Evolutionary conservation across 2,329 filamentous ascomycete species (phyloP).

Genomic region (Pseudocercospora fijiensis): DNA sequence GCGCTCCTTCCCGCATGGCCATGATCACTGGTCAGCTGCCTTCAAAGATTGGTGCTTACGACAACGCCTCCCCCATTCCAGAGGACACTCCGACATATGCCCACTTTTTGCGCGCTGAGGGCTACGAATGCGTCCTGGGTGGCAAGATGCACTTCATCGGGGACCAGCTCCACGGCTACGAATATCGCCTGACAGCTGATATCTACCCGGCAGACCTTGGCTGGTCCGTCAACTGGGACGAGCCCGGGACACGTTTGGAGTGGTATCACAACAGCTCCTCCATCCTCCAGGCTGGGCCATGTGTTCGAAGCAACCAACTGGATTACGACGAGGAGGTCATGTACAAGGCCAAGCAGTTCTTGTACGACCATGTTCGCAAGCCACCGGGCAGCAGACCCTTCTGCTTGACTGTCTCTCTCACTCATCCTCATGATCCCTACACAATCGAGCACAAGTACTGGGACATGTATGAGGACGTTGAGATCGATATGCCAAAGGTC

Average conservation of each 20-base stretch:
- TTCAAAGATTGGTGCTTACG: constrained; percentile 86
- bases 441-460: constrained; percentile 92
- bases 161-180: constrained; percentile 91
- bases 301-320: constrained; percentile 88
- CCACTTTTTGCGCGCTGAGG: constrained; percentile 79
- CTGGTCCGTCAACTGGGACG: constrained; percentile 95
- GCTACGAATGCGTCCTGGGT: constrained; percentile 86
- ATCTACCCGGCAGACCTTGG: constrained; percentile 94
- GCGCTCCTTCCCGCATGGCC: constrained; percentile 88
- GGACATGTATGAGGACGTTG: constrained; percentile 85
- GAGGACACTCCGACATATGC: constrained; percentile 88
- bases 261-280: constrained; percentile 98
- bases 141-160: constrained; percentile 98
- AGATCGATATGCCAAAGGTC: constrained; percentile 79
- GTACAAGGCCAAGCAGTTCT: constrained; percentile 83
- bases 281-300: constrained; percentile 83
- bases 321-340: constrained; percentile 97
- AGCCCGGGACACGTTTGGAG: constrained; percentile 77
- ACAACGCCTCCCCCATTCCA: constrained; percentile 82
- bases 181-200: constrained; percentile 87
- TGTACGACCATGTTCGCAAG: constrained; percentile 87
- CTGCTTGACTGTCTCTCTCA: constrained; percentile 85
- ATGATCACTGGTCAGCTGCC: constrained; percentile 91
- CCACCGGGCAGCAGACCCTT: constrained; percentile 74
- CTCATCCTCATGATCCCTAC: constrained; percentile 93